These are phyloP conservation scores for Pseudogymnoascus verrucosus DNA, from an alignment of 2,329 filamentous ascomycete genomes.

Conservation along the genomic window DNA sequence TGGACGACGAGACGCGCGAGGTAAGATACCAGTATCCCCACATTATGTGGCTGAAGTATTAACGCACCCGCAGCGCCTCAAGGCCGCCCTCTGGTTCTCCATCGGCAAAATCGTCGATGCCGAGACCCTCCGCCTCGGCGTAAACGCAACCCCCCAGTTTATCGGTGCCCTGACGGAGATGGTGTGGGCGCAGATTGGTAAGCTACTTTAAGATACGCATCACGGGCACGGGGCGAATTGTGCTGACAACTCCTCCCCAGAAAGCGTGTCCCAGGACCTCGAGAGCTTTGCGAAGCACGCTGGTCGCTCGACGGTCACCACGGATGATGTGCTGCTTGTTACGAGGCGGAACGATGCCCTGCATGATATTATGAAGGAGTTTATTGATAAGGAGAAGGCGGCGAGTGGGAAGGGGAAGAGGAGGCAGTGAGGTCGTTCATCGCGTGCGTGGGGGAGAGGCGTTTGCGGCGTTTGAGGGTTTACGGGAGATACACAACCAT, in stretches of 20 bases:
- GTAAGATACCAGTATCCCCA: neutral
- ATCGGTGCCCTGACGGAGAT: conserved; percentile 80
- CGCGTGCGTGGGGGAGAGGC: neutral
- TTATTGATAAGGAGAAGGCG: conserved; percentile 53
- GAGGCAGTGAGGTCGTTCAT: neutral
- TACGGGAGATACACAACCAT: neutral
- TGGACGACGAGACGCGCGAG: conserved; percentile 13
- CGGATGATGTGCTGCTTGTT: conserved; percentile 81
- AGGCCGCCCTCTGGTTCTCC: conserved; percentile 76
- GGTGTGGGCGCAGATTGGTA: conserved; percentile 81
- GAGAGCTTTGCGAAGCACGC: conserved; percentile 69
- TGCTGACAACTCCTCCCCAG: conserved; percentile 27
- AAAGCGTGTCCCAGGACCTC: conserved; percentile 50
- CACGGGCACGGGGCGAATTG: no score
- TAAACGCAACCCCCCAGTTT: conserved; percentile 87
- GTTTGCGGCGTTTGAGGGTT: neutral
- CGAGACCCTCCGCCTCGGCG: conserved; percentile 61
- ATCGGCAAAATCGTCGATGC: conserved; percentile 86
- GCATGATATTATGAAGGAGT: conserved; percentile 63
- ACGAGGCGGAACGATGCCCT: conserved; percentile 81
- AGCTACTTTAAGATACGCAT: no score
- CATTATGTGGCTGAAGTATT: neutral
- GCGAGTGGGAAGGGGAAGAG: conserved; percentile 24
- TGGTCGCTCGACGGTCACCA: conserved; percentile 68
- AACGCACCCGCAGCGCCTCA: conserved; percentile 53